Base-by-base conservation (phyloP, 805 yeast species). In the Wickerhamomyces canadensis region DNA sequence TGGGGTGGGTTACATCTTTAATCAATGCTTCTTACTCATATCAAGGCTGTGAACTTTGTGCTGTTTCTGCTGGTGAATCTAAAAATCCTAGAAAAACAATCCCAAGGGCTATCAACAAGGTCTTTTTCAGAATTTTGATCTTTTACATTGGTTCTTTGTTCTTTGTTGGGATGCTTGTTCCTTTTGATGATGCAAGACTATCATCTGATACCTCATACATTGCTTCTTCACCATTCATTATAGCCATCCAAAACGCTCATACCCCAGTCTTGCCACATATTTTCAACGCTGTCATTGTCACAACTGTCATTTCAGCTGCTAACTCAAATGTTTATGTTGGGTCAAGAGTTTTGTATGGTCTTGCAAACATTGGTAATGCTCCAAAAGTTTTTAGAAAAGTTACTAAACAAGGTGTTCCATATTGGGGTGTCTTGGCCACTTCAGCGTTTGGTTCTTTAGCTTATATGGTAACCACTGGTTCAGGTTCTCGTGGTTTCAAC, bases 1-100 rank as follows among this genome's bases (percentile, higher is more conserved):
- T 80, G 38, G 86, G 86, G 37, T 80, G 83, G 81, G 70, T 81
- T 37, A 66, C 78, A 9, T 80, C 88, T 5, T 65, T 82, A 51
- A 73, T 82, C 45, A 75, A 75, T 44, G 85, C 89, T 17, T 81
- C 84, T 16, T 83, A 83, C 67, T 82, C 89, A 25, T 82, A 74
- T 58, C 88, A 81, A 63, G 89, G 89, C 59, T 78, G 83, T 39
- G 93, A 83, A 57, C 68, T 80, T 54, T 78, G 80, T 24, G 89
- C 88, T 60, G 68, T 83, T 36, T 70, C 85, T 9, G 84, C 84
- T 18, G 87, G 88, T 60, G 93, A 83, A 61, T 67, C 82, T 36
- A 68, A 70, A 18, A 78, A 78, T 56, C 88, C 89, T 36, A 51
- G 57, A 49, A 49, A 48, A 34, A 30, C 57, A 10, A 55, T 52